Evolutionary conservation across 495 filamentous ascomycete genomes (phyloP).

Genomic region (Trichoderma gamsii): DNA sequence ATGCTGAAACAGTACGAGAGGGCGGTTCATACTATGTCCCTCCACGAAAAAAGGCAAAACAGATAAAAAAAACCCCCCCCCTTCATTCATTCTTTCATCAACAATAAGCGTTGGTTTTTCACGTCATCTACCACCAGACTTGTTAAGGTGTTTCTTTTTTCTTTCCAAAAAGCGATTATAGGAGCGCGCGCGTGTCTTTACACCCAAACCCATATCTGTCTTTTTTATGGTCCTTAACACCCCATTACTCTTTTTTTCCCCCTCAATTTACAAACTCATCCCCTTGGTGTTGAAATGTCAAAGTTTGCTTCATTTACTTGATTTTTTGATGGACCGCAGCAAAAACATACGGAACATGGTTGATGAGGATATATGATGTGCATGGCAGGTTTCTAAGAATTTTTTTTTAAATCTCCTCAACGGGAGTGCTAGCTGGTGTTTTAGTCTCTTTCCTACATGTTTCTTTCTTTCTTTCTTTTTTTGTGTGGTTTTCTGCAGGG

Average conservation of each 20-base stretch:
- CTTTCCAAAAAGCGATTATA: no score
- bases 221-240: background rate
- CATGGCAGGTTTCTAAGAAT: background rate
- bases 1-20: background rate
- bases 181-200: background rate
- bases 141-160: no score
- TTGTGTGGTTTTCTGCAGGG: background rate
- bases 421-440: background rate
- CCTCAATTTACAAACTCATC: background rate
- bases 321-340: background rate
- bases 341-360: background rate
- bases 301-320: background rate
- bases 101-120: no score
- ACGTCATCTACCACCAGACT: no score
- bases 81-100: no score
- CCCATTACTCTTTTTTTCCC: background rate
- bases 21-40: background rate
- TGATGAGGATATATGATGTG: conserved; percentile 3
- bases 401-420: background rate
- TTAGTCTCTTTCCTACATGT: background rate
- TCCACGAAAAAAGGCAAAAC: background rate
- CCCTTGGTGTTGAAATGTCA: background rate
- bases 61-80: no score
- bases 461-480: background rate
- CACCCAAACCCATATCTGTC: conserved; percentile 19